These are phyloP conservation scores for Gynochthodes officinalis DNA, from an alignment of 257 asterid genomes.

Conservation along the genomic window DNA sequence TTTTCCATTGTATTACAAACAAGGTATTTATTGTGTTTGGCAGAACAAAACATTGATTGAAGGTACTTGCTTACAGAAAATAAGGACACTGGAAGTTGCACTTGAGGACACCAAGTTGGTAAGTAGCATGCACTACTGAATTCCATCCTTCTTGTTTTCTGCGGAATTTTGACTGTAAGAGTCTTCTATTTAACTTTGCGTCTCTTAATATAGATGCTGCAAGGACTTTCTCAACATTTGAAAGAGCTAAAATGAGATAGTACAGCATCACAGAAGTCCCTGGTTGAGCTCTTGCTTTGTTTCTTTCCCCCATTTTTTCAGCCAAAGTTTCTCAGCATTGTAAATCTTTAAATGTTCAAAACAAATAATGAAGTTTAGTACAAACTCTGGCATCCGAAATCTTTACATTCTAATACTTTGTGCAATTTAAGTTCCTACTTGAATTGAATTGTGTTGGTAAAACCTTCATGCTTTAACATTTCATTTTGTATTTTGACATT, in stretches of 20 bases:
- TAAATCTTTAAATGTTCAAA: background rate
- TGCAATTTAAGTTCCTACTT: too few species aligned
- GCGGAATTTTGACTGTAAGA: background rate
- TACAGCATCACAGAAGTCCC: background rate
- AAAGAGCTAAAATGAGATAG: slow-evolving; percentile 47
- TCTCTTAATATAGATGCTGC: slow-evolving; percentile 40
- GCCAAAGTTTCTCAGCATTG: background rate
- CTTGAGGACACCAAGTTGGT: slow-evolving; percentile 62
- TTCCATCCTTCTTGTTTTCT: background rate
- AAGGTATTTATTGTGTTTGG: background rate
- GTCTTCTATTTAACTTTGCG: background rate
- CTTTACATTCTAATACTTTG: background rate
- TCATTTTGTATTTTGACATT: too few species aligned
- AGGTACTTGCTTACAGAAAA: slow-evolving; percentile 39
- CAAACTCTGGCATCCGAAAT: background rate
- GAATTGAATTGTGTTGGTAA: too few species aligned
- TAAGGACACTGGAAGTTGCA: slow-evolving; percentile 52
- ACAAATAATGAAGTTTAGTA: background rate
- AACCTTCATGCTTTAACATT: too few species aligned
- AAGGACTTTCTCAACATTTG: slow-evolving; percentile 48
- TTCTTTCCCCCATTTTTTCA: background rate
- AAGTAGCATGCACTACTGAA: slow-evolving; percentile 15
- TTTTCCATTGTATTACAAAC: background rate
- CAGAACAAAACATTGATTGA: background rate
- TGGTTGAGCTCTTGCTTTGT: background rate